A percentile compares a stretch with the other conserved stretches of the same genome.
Conservation (phyloP, 2,329 filamentous ascomycete genomes). For the Xylaria hypoxylon region DNA sequence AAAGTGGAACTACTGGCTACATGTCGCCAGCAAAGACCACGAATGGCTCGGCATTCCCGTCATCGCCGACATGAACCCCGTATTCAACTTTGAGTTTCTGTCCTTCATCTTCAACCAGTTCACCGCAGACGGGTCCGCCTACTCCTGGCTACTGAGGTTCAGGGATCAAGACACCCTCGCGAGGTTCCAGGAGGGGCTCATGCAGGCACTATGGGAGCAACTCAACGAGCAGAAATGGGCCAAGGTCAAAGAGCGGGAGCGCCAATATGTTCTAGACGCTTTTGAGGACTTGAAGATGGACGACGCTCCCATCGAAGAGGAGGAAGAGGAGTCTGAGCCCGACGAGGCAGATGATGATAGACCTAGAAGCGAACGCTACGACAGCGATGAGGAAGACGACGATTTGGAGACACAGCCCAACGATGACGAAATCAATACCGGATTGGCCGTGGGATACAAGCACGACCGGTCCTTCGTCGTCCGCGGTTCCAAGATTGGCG, state of each 20-base stretch:
- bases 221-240: conserved; percentile 93
- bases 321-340: conserved; percentile 62
- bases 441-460: conserved; percentile 95
- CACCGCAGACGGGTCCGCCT: conserved; percentile 85
- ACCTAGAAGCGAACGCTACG: conserved; percentile 76
- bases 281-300: conserved; percentile 96
- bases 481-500: conserved; percentile 96
- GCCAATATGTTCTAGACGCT: conserved; percentile 93
- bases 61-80: conserved; percentile 91
- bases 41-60: conserved; percentile 91
- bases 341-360: conserved; percentile 73
- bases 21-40: conserved; percentile 79
- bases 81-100: conserved; percentile 99
- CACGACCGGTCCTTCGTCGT: conserved; percentile 98
- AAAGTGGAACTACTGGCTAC: conserved; percentile 95
- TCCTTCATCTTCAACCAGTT: conserved; percentile 99
- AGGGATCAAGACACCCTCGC: conserved; percentile 84
- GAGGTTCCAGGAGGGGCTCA: conserved; percentile 90
- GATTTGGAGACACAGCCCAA: conserved; percentile 74
- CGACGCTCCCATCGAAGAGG: conserved; percentile 70
- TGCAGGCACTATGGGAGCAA: conserved; percentile 97
- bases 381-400: conserved; percentile 80
- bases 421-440: conserved; percentile 89
- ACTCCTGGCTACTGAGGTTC: conserved; percentile 95
- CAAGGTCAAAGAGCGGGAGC: conserved; percentile 91